These are phyloP conservation scores for Phlyctochytrium bullatum DNA, from an alignment of 192 early-diverging fungal species.

Conservation along the genomic window DNA sequence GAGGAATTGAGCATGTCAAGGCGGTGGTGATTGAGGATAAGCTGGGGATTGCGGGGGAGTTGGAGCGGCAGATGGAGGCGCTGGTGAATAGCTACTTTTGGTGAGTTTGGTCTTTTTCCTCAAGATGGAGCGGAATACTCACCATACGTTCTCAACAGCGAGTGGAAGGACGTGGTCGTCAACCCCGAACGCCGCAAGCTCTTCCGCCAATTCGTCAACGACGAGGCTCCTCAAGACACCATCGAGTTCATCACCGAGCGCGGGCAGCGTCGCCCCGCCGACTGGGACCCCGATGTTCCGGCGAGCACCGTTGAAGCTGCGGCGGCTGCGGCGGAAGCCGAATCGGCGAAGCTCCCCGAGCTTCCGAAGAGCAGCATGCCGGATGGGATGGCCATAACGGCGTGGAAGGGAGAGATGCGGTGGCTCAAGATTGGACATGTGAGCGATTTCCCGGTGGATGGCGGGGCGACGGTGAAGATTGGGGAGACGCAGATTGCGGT, in stretches of 20 bases:
- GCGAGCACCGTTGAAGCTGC: too few relatives aligned
- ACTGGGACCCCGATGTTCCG: constrained; percentile 46
- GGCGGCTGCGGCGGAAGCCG: constrained; percentile 14
- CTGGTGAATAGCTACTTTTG: constrained; percentile 57
- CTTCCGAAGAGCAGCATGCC: too few relatives aligned
- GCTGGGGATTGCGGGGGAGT: constrained; percentile 60
- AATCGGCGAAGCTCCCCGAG: too few relatives aligned
- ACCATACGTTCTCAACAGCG: too few relatives aligned
- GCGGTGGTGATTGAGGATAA: constrained; percentile 61
- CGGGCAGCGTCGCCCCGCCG: constrained; percentile 60
- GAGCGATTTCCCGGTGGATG: constrained; percentile 43
- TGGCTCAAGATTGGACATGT: constrained; percentile 11
- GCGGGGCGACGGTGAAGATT: constrained; percentile 51
- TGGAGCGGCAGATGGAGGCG: constrained; percentile 66
- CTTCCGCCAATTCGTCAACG: constrained; percentile 67
- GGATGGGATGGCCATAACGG: too few relatives aligned
- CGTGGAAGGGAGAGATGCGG: constrained; percentile 11
- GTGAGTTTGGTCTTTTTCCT: constrained; percentile 12
- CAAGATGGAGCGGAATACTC: not conserved
- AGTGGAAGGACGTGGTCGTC: constrained; percentile 65
- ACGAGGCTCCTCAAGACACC: constrained; percentile 35
- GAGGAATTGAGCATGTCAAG: constrained; percentile 63
- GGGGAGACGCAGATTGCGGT: constrained; percentile 68
- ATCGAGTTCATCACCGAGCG: constrained; percentile 64
- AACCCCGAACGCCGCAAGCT: constrained; percentile 51